Evolutionary conservation across 2,329 filamentous ascomycete genomes (phyloP).

Genomic region (Aureobasidium sp.): DNA sequence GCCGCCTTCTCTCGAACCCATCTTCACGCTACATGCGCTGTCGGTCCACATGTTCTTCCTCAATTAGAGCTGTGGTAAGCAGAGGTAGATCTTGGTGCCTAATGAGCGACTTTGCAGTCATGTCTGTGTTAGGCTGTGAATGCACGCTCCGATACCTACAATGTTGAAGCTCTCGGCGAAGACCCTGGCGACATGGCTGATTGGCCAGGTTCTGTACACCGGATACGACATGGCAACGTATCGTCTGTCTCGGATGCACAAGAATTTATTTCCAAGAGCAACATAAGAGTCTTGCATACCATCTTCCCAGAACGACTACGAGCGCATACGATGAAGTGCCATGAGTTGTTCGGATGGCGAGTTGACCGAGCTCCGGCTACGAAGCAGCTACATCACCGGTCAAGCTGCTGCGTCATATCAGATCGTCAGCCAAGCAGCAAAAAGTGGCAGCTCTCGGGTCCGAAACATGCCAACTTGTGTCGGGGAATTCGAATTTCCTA

Average conservation of each 20-base stretch:
- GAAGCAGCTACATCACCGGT: neutral
- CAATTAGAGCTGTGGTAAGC: too few relatives aligned
- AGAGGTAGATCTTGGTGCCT: too few relatives aligned
- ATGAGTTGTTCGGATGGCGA: neutral
- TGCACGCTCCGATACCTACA: too few relatives aligned
- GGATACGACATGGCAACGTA: neutral
- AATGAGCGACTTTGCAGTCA: too few relatives aligned
- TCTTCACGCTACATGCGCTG: too few relatives aligned
- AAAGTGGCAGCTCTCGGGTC: neutral
- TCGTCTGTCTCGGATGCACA: neutral
- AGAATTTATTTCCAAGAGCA: neutral
- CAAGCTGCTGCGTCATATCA: neutral
- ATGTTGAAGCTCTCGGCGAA: neutral
- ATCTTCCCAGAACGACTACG: neutral
- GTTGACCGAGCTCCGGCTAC: neutral
- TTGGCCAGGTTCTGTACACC: neutral
- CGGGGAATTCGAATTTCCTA: neutral
- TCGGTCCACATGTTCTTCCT: too few relatives aligned
- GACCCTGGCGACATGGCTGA: neutral
- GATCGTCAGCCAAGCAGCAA: slow-evolving; percentile 5
- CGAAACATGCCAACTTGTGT: slow-evolving; percentile 1
- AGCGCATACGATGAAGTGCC: neutral
- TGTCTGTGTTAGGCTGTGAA: too few relatives aligned
- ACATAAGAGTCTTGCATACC: neutral
- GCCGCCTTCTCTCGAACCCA: too few relatives aligned